These are phyloP conservation scores for Fusarium duplospermum DNA, from an alignment of 2,329 filamentous ascomycete genomes.

Conservation along the genomic window DNA sequence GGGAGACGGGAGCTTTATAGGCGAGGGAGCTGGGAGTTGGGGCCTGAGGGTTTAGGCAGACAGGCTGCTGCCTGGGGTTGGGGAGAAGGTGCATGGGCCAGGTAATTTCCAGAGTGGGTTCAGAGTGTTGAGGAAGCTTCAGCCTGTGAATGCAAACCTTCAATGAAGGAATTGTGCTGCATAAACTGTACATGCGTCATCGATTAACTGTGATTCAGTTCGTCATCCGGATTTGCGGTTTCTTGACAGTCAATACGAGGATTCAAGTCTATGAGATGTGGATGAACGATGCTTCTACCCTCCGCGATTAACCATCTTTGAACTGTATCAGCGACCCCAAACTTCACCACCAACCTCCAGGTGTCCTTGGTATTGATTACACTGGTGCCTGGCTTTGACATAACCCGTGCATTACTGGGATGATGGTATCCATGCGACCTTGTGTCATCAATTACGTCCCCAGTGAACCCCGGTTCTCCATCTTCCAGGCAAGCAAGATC, in stretches of 20 bases:
- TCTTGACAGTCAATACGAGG: not conserved
- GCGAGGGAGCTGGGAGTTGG: not conserved
- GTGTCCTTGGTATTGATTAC: not conserved
- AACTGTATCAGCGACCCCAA: not conserved
- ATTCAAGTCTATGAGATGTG: no score
- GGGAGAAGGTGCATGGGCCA: not conserved
- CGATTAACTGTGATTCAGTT: not conserved
- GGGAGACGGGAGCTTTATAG: conserved; percentile 48
- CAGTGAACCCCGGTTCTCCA: conserved; percentile 46
- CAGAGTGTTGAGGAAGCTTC: not conserved
- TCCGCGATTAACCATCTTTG: not conserved
- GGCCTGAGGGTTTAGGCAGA: conserved; percentile 29
- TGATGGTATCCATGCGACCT: conserved; percentile 17
- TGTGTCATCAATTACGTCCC: conserved; percentile 44
- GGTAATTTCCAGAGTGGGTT: not conserved
- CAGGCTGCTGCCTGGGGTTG: not conserved
- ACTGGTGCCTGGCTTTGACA: not conserved
- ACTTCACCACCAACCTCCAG: not conserved
- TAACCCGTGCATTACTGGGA: conserved; percentile 47
- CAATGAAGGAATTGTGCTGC: not conserved
- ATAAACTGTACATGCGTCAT: not conserved
- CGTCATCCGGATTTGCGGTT: not conserved
- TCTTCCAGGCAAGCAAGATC: conserved; percentile 42
- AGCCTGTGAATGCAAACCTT: not conserved
- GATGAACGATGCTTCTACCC: not conserved